These are phyloP conservation scores for Phytophthora capsici DNA, from an alignment of 352 stramenopile genomes.

Conservation along the genomic window DNA sequence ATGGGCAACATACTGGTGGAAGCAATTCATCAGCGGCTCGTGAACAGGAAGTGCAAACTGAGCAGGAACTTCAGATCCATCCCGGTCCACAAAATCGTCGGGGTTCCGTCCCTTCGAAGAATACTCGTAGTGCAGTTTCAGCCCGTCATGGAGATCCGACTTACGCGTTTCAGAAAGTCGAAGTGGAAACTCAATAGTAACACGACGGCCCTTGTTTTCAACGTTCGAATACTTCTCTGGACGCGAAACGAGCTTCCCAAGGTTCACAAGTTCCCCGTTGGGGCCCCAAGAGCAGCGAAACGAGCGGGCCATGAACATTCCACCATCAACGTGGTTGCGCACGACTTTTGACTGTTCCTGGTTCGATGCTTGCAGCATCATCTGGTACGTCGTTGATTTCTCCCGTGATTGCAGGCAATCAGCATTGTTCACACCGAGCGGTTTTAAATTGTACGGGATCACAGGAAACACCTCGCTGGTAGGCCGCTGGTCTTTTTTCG, in stretches of 20 bases:
- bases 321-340: constrained; percentile 64
- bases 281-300: constrained; percentile 86
- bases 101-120: constrained; percentile 36
- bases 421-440: constrained; percentile 32
- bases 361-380: constrained; percentile 59
- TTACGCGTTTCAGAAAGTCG: constrained; percentile 44
- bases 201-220: constrained; percentile 28
- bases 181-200: constrained; percentile 66
- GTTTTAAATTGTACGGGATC: constrained; percentile 36
- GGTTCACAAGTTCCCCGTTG: constrained; percentile 76
- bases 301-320: constrained; percentile 80
- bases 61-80: constrained; percentile 36
- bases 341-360: constrained; percentile 40
- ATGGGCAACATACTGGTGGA: constrained; percentile 68
- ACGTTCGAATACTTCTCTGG: constrained; percentile 21
- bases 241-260: constrained; percentile 50
- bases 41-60: constrained; percentile 58
- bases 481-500: constrained; percentile 28
- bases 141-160: constrained; percentile 49
- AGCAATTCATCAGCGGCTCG: constrained; percentile 55
- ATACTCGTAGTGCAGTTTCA: constrained; percentile 70
- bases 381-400: constrained; percentile 74
- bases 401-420: constrained; percentile 31
- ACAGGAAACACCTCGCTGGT: constrained; percentile 52
- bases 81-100: constrained; percentile 34